phyloP scores from a whole-genome alignment of 495 filamentous ascomycete species.

The Annulohypoxylon maeteangense region DNA sequence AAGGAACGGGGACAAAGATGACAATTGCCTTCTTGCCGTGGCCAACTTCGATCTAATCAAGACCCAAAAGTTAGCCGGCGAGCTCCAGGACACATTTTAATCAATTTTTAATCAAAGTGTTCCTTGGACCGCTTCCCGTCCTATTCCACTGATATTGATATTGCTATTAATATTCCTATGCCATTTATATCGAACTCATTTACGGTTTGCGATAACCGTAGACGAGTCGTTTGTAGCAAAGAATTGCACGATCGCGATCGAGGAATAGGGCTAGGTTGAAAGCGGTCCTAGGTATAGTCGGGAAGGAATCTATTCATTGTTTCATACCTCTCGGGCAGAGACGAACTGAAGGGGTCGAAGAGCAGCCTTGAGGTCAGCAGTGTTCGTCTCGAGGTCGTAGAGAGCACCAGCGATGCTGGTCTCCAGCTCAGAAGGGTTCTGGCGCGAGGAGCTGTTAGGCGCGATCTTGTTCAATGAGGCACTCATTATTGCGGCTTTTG shows the following conservation, averaged over 20 bases:
- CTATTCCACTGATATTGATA: slow-evolving; percentile 65
- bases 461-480: slow-evolving; percentile 95
- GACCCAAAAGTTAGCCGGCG: slow-evolving; percentile 75
- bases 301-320: slow-evolving; percentile 42
- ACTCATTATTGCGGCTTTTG: slow-evolving; percentile 58
- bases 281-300: slow-evolving; percentile 45
- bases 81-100: slow-evolving; percentile 64
- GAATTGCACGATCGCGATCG: slow-evolving; percentile 29
- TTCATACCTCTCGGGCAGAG: slow-evolving; percentile 96
- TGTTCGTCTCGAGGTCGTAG: slow-evolving; percentile 98
- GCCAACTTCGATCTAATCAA: slow-evolving; percentile 94
- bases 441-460: slow-evolving; percentile 90
- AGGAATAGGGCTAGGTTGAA: slow-evolving; percentile 53
- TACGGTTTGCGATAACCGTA: slow-evolving; percentile 24
- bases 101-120: slow-evolving; percentile 34
- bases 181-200: slow-evolving; percentile 28
- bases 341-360: slow-evolving; percentile 97
- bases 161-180: slow-evolving; percentile 47
- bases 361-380: slow-evolving; percentile 90
- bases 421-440: slow-evolving; percentile 95
- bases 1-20: slow-evolving; percentile 99
- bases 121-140: slow-evolving; percentile 76
- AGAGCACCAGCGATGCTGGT: slow-evolving; percentile 91
- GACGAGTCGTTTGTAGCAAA: slow-evolving; percentile 30
- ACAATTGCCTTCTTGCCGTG: slow-evolving; percentile 99